Conservation (phyloP, 805 yeast species). For the Candida quercuum region DNA sequence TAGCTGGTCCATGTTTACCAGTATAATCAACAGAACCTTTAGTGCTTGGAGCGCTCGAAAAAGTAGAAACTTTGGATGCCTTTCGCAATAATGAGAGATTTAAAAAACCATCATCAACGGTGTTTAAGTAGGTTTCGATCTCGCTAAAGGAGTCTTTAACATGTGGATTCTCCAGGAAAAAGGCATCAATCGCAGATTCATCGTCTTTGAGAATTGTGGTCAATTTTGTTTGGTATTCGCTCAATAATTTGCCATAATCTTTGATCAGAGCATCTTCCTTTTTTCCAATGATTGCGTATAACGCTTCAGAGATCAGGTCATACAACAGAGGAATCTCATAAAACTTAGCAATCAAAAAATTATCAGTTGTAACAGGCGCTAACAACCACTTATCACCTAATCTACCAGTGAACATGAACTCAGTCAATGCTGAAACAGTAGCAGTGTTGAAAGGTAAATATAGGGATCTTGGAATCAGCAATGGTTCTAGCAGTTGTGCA, state of each 20-base stretch:
- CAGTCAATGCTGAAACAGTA: conserved; percentile 61
- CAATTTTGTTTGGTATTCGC: conserved; percentile 21
- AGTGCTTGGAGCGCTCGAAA: conserved; percentile 3
- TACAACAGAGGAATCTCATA: conserved; percentile 67
- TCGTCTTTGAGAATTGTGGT: conserved; percentile 20
- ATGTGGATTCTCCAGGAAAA: conserved; percentile 23
- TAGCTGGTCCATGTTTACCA: conserved; percentile 8
- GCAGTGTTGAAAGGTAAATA: conserved; percentile 62
- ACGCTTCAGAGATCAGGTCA: conserved; percentile 61
- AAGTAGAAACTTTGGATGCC: conserved; percentile 29
- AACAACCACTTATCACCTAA: conserved; percentile 72
- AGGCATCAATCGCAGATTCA: conserved; percentile 16
- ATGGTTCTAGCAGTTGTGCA: conserved; percentile 43
- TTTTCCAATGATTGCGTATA: conserved; percentile 64
- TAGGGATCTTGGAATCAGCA: conserved; percentile 60
- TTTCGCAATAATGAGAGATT: conserved; percentile 50
- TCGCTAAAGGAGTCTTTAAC: conserved; percentile 35
- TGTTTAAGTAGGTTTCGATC: conserved; percentile 49
- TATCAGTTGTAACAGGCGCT: conserved; percentile 62
- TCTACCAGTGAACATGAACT: conserved; percentile 75
- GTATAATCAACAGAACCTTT: conserved; percentile 9
- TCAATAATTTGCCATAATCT: conserved; percentile 22
- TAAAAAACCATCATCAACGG: conserved; percentile 61
- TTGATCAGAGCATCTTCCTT: conserved; percentile 47
- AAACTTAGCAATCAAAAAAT: conserved; percentile 55